Evolutionary conservation across 176 grass and related monocot species (phyloP).

Genomic region (Elaeis guineensis): DNA sequence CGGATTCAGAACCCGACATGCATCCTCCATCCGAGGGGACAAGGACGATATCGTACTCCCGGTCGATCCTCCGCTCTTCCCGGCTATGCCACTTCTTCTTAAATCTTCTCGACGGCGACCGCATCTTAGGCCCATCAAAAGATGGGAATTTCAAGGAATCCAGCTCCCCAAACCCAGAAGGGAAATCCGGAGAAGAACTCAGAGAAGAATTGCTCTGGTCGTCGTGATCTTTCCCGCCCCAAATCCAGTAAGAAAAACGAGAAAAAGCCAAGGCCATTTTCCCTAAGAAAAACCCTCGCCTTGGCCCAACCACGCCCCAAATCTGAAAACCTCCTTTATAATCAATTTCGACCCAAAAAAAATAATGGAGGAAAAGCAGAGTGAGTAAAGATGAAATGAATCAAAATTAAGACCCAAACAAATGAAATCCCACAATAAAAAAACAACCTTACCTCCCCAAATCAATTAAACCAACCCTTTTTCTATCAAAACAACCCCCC

Average conservation of each 20-base stretch:
- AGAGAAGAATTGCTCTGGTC: background rate
- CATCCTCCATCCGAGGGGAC: slow-evolving; percentile 13
- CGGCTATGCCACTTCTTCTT: slow-evolving; percentile 20
- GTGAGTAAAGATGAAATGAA: background rate
- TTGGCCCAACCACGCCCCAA: too few species aligned
- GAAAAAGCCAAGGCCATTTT: slow-evolving; percentile 39
- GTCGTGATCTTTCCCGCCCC: slow-evolving; percentile 18
- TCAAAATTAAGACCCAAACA: background rate
- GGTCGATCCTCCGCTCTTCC: slow-evolving; percentile 14
- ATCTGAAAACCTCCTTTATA: background rate
- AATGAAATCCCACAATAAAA: slow-evolving; percentile 7
- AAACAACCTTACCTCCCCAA: slow-evolving; percentile 6
- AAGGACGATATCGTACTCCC: slow-evolving; percentile 15
- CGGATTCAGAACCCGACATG: slow-evolving; percentile 18
- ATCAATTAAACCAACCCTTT: background rate
- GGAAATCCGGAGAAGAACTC: slow-evolving; percentile 34
- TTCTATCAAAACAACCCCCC: background rate
- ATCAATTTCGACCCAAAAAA: background rate
- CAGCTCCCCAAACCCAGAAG: slow-evolving; percentile 43
- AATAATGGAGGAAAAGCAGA: background rate
- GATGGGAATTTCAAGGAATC: slow-evolving; percentile 17
- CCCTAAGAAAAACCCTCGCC: slow-evolving; percentile 1
- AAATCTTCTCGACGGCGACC: slow-evolving; percentile 1
- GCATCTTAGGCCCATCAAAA: background rate
- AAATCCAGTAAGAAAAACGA: slow-evolving; percentile 50